These are phyloP conservation scores for Simplicillium sp. DNA, from an alignment of 2,329 filamentous ascomycete genomes.

Conservation along the genomic window DNA sequence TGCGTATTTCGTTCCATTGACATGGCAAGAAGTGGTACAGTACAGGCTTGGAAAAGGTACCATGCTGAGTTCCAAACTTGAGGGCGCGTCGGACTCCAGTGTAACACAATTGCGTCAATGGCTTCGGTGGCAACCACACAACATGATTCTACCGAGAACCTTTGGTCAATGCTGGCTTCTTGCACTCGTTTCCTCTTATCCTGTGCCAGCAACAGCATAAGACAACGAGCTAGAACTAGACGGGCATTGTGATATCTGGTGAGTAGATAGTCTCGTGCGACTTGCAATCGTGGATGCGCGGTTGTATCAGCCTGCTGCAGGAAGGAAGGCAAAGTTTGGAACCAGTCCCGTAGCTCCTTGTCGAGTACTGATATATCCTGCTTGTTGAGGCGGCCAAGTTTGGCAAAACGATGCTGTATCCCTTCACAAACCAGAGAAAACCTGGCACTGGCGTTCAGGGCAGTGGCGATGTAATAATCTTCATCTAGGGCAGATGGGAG, in stretches of 20 bases:
- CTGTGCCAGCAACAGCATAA: conserved; percentile 13
- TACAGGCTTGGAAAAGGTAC: conserved; percentile 23
- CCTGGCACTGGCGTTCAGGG: conserved; percentile 14
- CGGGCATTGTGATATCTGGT: conserved; percentile 20
- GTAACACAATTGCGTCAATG: conserved; percentile 19
- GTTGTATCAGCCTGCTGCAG: conserved; percentile 13
- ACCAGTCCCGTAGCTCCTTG: conserved; percentile 16
- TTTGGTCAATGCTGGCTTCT: conserved; percentile 11
- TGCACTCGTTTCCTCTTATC: conserved; percentile 9
- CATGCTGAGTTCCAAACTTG: conserved; percentile 21
- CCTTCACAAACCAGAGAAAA: conserved; percentile 20
- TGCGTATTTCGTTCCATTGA: conserved; percentile 14
- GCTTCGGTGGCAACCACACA: conserved; percentile 17
- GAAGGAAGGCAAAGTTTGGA: conserved; percentile 11
- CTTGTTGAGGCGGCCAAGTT: conserved; percentile 12
- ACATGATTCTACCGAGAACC: conserved; percentile 13
- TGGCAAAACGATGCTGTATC: conserved; percentile 19
- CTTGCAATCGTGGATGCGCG: conserved; percentile 13
- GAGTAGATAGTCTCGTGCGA: conserved; percentile 17
- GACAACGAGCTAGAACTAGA: conserved; percentile 13
- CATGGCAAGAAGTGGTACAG: conserved; percentile 18
- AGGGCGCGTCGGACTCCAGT: conserved; percentile 21
- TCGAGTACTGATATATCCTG: conserved; percentile 17
- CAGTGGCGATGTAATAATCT: conserved; percentile 16
- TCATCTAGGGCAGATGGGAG: conserved; percentile 11